Evolutionary conservation across 2,329 filamentous ascomycete genomes (phyloP).

Genomic region (Didymella sp.): DNA sequence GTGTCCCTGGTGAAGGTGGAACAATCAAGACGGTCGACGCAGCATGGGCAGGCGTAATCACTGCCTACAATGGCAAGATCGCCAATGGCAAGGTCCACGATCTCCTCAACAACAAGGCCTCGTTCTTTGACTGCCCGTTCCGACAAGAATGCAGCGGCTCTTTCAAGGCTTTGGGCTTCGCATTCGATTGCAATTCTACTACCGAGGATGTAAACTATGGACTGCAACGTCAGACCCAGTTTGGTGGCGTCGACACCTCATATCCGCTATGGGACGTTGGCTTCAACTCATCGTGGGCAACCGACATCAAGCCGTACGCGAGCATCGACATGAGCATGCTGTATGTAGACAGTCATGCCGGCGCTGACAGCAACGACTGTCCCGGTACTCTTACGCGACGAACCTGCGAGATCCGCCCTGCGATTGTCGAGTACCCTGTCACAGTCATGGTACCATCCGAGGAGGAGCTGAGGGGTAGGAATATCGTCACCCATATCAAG

Average conservation of each 20-base stretch:
- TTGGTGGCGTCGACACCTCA: constrained; percentile 4
- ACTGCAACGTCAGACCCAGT: constrained; percentile 16
- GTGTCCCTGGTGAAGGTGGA: constrained; percentile 28
- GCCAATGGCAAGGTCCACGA: constrained; percentile 36
- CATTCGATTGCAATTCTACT: constrained; percentile 25
- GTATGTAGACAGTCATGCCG: constrained; percentile 27
- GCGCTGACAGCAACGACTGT: constrained; percentile 18
- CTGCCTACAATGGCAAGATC: constrained; percentile 32
- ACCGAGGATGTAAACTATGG: constrained; percentile 29
- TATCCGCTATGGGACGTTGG: constrained; percentile 31
- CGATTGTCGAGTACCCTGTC: constrained; percentile 32
- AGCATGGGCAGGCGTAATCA: constrained; percentile 28
- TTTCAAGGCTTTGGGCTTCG: constrained; percentile 27
- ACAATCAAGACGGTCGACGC: constrained; percentile 30
- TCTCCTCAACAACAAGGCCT: constrained; percentile 14
- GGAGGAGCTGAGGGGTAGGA: constrained; percentile 27
- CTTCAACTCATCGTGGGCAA: constrained; percentile 24
- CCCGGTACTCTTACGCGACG: constrained; percentile 26
- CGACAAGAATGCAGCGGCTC: constrained; percentile 30
- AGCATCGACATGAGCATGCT: constrained; percentile 29
- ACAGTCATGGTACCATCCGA: constrained; percentile 33
- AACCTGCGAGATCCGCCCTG: constrained; percentile 28
- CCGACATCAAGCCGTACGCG: constrained; percentile 21
- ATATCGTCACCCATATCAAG: constrained; percentile 35
- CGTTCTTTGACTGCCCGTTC: constrained; percentile 32